phyloP scores from a whole-genome alignment of 495 filamentous ascomycete genomes.

The Niebla homalea region DNA sequence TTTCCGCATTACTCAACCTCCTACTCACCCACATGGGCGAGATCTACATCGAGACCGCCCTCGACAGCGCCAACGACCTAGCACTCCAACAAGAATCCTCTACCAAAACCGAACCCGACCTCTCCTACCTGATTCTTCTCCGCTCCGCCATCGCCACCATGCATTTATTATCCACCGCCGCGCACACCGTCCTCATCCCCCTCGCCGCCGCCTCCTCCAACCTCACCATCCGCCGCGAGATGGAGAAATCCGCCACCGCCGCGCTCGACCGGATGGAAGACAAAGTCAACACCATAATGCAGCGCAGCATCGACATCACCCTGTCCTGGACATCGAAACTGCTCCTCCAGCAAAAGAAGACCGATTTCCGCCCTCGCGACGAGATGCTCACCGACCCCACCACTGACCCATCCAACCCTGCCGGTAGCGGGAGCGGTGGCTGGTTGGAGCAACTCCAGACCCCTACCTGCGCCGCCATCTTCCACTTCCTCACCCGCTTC shows the following conservation, averaged over 20 bases:
- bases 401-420: neutral
- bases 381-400: conserved; percentile 43
- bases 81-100: conserved; percentile 60
- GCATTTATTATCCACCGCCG: conserved; percentile 82
- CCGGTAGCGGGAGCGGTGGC: conserved; percentile 15
- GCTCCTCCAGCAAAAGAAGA: conserved; percentile 71
- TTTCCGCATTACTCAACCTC: conserved; percentile 71
- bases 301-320: conserved; percentile 71
- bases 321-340: conserved; percentile 65
- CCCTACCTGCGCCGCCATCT: conserved; percentile 65
- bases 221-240: conserved; percentile 74
- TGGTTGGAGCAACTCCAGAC: conserved; percentile 78
- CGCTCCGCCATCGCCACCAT: conserved; percentile 76
- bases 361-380: conserved; percentile 85
- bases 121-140: conserved; percentile 66
- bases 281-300: conserved; percentile 76
- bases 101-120: conserved; percentile 69
- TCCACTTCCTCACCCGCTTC: conserved; percentile 57
- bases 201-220: conserved; percentile 76
- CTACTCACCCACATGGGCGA: conserved; percentile 83
- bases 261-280: conserved; percentile 69
- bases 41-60: conserved; percentile 83
- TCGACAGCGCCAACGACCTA: conserved; percentile 64
- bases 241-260: conserved; percentile 70
- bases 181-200: conserved; percentile 79